phyloP scores from a whole-genome alignment of 1,139 yeast species.

The Lodderomyces oxycetoniae region DNA sequence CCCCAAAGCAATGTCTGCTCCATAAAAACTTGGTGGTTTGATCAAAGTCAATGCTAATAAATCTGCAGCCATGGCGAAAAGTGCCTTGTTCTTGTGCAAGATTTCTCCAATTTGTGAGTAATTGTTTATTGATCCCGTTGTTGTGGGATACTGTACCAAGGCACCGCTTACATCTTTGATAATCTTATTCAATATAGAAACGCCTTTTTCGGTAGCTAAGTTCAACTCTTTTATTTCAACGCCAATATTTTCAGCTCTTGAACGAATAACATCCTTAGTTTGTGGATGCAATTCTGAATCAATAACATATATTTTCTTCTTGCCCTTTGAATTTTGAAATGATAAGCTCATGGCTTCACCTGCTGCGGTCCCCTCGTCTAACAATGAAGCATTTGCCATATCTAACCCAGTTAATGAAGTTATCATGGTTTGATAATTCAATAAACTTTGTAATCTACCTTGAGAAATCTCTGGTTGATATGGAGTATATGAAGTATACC shows the following conservation, averaged over 20 bases:
- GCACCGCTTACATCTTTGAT: constrained; percentile 64
- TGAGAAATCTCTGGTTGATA: constrained; percentile 98
- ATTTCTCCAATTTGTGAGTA: constrained; percentile 55
- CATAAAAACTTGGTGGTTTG: constrained; percentile 78
- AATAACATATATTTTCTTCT: constrained; percentile 64
- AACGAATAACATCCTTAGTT: constrained; percentile 69
- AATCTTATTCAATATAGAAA: constrained; percentile 33
- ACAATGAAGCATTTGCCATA: constrained; percentile 86
- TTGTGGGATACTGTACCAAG: constrained; percentile 84
- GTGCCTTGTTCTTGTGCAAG: constrained; percentile 68
- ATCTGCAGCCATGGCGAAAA: constrained; percentile 84
- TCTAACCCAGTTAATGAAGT: constrained; percentile 88
- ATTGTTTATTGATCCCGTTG: constrained; percentile 68
- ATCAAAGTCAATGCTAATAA: constrained; percentile 80
- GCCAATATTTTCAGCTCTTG: constrained; percentile 74
- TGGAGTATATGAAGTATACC: constrained; percentile 98
- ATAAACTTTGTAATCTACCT: constrained; percentile 84
- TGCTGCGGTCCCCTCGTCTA: constrained; percentile 98
- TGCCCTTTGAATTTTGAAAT: constrained; percentile 62
- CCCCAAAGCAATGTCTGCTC: constrained; percentile 92
- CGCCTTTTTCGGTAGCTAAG: constrained; percentile 46
- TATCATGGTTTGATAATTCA: constrained; percentile 87
- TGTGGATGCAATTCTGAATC: constrained; percentile 81
- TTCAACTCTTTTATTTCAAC: constrained; percentile 63
- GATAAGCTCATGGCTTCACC: constrained; percentile 95